A percentile compares a stretch with the other conserved stretches of the same genome.
Conservation (phyloP, 305 asterid genomes). For the Plantago coronopus region DNA sequence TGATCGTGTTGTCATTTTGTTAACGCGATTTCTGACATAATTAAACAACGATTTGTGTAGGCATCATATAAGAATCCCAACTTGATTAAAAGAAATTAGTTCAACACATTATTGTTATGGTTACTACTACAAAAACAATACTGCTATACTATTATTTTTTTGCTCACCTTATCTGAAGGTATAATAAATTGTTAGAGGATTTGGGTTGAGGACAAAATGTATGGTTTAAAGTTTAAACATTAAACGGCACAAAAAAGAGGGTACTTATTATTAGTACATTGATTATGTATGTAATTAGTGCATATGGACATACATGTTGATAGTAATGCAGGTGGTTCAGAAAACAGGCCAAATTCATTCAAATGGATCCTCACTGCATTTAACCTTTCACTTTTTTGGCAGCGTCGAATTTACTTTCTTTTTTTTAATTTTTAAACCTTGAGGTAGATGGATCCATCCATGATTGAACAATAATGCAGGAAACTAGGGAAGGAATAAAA, state of each 20-base stretch:
- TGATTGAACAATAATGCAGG: too few relatives aligned
- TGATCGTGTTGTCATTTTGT: not conserved
- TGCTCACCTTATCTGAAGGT: not conserved
- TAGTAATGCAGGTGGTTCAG: conserved; percentile 36
- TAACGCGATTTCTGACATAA: not conserved
- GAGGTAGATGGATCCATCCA: too few relatives aligned
- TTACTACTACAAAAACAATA: conserved; percentile 21
- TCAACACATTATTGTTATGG: conserved; percentile 26
- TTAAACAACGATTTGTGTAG: too few relatives aligned
- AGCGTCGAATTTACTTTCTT: not conserved
- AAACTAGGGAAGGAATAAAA: too few relatives aligned
- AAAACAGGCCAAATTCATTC: conserved; percentile 40
- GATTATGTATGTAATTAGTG: conserved; percentile 4
- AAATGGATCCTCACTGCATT: conserved; percentile 1
- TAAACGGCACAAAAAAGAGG: conserved; percentile 21
- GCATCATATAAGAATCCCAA: conserved; percentile 4
- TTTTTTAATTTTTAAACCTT: too few relatives aligned
- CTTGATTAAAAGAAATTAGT: conserved; percentile 9
- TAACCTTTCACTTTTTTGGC: conserved; percentile 7
- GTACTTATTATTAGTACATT: conserved; percentile 2
- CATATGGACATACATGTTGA: conserved; percentile 13
- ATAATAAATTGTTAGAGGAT: not conserved
- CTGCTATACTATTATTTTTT: not conserved
- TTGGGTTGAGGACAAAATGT: conserved; percentile 7
- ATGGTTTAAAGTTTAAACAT: conserved; percentile 25